Evolutionary conservation across 2,329 filamentous ascomycete species (phyloP).

Genomic region (Colletotrichum sp.): DNA sequence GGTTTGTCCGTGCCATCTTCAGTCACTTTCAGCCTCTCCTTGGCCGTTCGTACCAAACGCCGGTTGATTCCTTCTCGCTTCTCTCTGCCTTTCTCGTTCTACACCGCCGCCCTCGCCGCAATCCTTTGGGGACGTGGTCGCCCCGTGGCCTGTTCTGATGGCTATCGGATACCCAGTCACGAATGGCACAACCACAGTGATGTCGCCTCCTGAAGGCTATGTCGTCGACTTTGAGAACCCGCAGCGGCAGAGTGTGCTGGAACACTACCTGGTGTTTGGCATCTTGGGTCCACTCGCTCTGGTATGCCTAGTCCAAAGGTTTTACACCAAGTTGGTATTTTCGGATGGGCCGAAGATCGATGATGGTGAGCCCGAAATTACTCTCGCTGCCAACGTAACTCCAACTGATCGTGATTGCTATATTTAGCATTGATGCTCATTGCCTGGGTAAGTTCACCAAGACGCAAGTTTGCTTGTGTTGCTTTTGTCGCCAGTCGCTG

Average conservation of each 20-base stretch:
- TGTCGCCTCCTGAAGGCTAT: constrained; percentile 33
- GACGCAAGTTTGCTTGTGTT: background rate
- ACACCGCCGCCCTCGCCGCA: background rate
- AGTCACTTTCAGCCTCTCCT: background rate
- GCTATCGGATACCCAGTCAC: constrained; percentile 22
- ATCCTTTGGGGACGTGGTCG: background rate
- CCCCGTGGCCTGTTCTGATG: background rate
- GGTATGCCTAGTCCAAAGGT: constrained; percentile 28
- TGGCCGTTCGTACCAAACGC: background rate
- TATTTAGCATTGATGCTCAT: background rate
- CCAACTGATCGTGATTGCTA: background rate
- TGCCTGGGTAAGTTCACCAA: background rate
- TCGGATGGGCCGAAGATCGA: constrained; percentile 20
- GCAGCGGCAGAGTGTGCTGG: constrained; percentile 24
- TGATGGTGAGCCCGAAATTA: constrained; percentile 11
- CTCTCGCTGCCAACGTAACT: background rate
- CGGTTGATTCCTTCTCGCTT: background rate
- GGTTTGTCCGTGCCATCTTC: background rate
- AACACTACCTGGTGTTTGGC: constrained; percentile 31
- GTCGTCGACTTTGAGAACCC: constrained; percentile 38
- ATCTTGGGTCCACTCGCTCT: constrained; percentile 28
- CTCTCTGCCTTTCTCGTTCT: background rate
- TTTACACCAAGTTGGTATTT: constrained; percentile 26
- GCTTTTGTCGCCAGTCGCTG: background rate
- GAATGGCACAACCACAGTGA: constrained; percentile 28